phyloP scores from a whole-genome alignment of 305 asterid genomes.

The Solanum hybrid region DNA sequence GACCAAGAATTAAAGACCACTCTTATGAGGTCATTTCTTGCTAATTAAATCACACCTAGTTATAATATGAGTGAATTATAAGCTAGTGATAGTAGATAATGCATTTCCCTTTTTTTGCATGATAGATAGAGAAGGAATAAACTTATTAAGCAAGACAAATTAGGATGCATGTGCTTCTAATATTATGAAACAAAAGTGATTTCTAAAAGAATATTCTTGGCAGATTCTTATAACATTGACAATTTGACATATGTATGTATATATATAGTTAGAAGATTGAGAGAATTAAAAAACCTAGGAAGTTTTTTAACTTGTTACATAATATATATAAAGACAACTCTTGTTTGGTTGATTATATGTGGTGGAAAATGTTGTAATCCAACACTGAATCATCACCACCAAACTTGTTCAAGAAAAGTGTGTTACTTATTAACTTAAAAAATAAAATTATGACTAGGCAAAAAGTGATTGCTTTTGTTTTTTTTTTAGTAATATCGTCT shows the following conservation, averaged over 20 bases:
- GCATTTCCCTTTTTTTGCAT: background rate
- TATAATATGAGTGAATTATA: background rate
- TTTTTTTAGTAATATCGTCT: background rate
- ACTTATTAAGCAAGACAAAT: background rate
- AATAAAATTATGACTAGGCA: background rate
- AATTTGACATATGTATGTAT: background rate
- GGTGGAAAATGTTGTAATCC: conserved; percentile 3
- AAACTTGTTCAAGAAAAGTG: background rate
- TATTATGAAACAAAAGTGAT: background rate
- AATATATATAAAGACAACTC: background rate
- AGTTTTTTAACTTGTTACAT: background rate
- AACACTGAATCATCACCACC: background rate
- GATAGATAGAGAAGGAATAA: background rate
- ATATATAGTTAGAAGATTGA: background rate
- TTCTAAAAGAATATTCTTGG: background rate
- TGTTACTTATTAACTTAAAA: background rate
- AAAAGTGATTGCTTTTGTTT: background rate
- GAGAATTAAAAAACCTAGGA: background rate
- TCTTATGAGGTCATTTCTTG: background rate
- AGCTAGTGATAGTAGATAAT: background rate
- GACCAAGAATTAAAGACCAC: background rate
- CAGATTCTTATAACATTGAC: background rate
- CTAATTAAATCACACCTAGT: background rate
- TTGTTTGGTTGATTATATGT: background rate
- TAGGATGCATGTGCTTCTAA: background rate